Conservation (phyloP, 2,329 filamentous ascomycete genomes). For the Colletotrichum godetiae region DNA sequence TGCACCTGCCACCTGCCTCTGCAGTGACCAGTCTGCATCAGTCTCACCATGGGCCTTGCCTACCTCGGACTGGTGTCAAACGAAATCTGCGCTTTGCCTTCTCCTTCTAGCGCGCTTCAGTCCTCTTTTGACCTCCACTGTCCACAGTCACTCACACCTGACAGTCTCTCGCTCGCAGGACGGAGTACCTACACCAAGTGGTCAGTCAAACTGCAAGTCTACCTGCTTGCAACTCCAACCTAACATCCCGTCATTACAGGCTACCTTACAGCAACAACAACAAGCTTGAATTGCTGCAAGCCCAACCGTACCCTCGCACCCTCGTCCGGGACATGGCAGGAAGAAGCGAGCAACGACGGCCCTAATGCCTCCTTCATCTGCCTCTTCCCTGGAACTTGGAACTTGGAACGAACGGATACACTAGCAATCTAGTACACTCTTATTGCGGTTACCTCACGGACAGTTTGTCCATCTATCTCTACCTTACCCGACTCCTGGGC, state of each 20-base stretch:
- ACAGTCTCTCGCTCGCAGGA: no score
- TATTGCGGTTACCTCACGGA: neutral
- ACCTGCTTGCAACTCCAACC: neutral
- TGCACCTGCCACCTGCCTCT: constrained; percentile 16
- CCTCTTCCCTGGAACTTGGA: neutral
- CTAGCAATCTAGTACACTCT: neutral
- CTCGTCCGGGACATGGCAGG: neutral
- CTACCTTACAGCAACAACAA: no score
- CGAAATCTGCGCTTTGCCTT: constrained; percentile 13
- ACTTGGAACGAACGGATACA: neutral
- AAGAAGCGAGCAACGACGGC: neutral
- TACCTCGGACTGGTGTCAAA: constrained; percentile 13
- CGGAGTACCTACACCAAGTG: neutral
- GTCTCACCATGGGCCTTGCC: constrained; percentile 12
- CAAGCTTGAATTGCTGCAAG: neutral
- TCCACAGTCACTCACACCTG: neutral
- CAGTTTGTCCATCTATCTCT: neutral
- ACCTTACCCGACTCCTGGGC: neutral
- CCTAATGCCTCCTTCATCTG: neutral
- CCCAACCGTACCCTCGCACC: neutral
- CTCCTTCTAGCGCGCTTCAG: constrained; percentile 19
- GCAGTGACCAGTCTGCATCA: neutral
- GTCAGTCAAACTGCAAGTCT: neutral
- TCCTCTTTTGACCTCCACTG: neutral
- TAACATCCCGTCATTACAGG: no score